Conservation (phyloP, 2,329 filamentous ascomycete species). For the Aspergillus piperis region DNA sequence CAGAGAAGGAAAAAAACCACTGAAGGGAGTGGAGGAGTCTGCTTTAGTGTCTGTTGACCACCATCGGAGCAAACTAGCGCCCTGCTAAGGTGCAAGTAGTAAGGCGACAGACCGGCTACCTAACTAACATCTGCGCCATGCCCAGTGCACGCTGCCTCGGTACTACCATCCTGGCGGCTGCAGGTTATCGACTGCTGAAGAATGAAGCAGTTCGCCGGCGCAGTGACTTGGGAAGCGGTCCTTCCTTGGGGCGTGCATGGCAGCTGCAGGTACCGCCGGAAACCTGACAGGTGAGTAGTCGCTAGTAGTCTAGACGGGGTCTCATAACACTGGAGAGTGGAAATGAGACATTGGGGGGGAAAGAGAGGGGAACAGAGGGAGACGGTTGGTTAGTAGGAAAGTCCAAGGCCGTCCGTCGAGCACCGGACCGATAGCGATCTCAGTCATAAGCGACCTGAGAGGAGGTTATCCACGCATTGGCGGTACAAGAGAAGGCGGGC, state of each 20-base stretch:
- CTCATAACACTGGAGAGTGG: neutral
- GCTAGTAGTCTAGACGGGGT: conserved; percentile 2
- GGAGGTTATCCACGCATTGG: neutral
- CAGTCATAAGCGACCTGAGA: neutral
- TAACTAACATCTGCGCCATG: neutral
- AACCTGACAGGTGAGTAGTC: conserved; percentile 2
- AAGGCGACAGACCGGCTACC: neutral
- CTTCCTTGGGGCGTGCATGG: conserved; percentile 15
- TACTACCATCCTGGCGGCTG: neutral
- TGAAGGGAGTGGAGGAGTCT: neutral
- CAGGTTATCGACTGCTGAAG: conserved; percentile 2
- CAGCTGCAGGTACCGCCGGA: conserved; percentile 24
- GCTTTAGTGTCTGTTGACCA: neutral
- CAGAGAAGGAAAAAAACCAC: neutral
- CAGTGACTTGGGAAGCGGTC: neutral
- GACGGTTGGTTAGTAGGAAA: too few relatives aligned
- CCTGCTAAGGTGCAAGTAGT: neutral
- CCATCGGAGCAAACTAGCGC: neutral
- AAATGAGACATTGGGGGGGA: neutral
- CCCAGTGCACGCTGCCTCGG: neutral
- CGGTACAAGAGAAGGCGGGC: neutral
- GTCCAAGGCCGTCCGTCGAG: too few relatives aligned
- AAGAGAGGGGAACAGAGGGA: neutral
- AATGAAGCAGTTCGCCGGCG: neutral
- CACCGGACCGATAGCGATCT: neutral